Evolutionary conservation across 2,329 filamentous ascomycete species (phyloP), one percentile per base, ranked within the genome.

Genomic region (Colletotrichum salicis): DNA sequence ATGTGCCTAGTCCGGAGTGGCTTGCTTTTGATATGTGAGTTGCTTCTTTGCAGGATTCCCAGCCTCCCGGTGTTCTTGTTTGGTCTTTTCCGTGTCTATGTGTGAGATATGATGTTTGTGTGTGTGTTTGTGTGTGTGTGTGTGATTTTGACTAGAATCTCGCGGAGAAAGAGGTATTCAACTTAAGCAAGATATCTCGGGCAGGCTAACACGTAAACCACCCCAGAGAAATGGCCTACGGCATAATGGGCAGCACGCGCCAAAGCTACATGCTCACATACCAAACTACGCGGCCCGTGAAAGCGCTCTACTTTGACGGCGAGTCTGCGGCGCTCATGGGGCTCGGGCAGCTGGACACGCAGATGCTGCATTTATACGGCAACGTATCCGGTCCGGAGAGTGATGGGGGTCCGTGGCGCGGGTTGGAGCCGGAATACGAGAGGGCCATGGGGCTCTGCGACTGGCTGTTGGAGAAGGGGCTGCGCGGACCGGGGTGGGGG

Each of bases 361-460:
- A 88, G 77, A 87, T 87, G 84, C 78, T 87, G 22, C 81, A 86
- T 45, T 75, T 88, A 3, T 86, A 83, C 73, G 85, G 86, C 1
- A 85, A 86, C 73, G 76, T 85, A 5, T 80, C 79, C 2, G 83
- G 83, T 0, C 82, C 81, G 13, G 27, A 65, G 5, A 19, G 15
- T 41, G 7, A 19, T 7, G 71, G 74, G 4, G 59, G 73, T 13
- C 64, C 72, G 2, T 82, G 79, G 74, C 74, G 79, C 31, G 82
- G 83, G 1, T 73, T 87, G 29, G 77, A 77, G 51, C 82, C 82
- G 48, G 86, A 88, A 76, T 88, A 87, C 74, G 79, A 80, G 63
- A 81, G 86, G 15, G 86, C 86, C 2, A 78, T 77, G 22, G 84
- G 84, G 4, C 77, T 88, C 48, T 88, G 86, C 72, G 77, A 83